Percentiles rank a stretch among this genome's conserved stretches.
These are phyloP conservation scores for Leptographium procerum DNA, from an alignment of 2,329 filamentous ascomycete species.

Conservation along the genomic window DNA sequence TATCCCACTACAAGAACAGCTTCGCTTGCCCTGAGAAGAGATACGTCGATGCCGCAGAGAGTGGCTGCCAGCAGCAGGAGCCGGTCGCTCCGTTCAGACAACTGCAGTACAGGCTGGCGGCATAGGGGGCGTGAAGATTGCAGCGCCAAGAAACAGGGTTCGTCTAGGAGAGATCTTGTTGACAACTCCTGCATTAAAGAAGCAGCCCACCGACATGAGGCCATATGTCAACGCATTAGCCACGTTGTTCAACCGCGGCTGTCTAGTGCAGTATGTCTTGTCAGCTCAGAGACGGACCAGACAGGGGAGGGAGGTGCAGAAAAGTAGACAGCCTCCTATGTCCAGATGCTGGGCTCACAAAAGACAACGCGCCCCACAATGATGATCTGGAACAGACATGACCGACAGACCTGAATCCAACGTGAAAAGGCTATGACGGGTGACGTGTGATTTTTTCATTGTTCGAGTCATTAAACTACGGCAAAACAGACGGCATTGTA, in stretches of 20 bases:
- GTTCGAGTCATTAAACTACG: too few species aligned
- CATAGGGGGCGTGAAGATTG: background rate
- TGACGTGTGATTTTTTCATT: too few species aligned
- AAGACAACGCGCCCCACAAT: constrained; percentile 1
- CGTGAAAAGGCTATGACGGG: background rate
- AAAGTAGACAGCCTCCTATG: background rate
- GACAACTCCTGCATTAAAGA: background rate
- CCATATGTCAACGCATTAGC: constrained; percentile 2
- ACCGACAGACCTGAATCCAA: background rate
- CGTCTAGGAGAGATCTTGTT: background rate
- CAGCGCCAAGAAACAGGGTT: background rate
- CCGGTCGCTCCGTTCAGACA: background rate
- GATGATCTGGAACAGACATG: constrained; percentile 4
- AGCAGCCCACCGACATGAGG: constrained; percentile 1
- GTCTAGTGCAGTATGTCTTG: background rate
- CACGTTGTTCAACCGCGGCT: background rate
- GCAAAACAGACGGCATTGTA: background rate
- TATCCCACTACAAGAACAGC: constrained; percentile 1
- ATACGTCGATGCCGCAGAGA: background rate
- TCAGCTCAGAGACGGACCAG: background rate
- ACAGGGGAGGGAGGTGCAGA: too few species aligned
- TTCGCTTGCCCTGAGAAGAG: constrained; percentile 1
- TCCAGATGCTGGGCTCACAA: constrained; percentile 2
- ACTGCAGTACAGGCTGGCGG: constrained; percentile 2
- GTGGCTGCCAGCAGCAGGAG: background rate